Base-by-base conservation (phyloP, 352 stramenopile genomes). In the Globisporangium emineosum region DNA sequence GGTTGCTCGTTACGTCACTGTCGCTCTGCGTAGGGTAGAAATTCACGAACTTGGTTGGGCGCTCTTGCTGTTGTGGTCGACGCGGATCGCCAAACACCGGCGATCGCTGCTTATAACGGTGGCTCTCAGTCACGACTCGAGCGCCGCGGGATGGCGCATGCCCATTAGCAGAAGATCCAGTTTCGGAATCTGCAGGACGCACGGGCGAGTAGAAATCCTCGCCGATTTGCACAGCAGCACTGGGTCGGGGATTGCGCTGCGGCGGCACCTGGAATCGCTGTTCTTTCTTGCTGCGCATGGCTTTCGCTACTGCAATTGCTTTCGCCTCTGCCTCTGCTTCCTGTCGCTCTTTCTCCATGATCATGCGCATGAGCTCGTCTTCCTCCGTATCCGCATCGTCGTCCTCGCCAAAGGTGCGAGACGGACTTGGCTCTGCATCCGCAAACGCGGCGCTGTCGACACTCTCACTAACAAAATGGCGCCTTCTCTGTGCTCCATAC, bases 321-420 rank as follows among this genome's bases (percentile, higher is more conserved):
- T 42, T n/a, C 2, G 54, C 9, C 8, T 49, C 12, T 21, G 27
- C 53, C 7, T 68, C 58, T 25, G 35, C 55, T 45, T 79, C 72
- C 43, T 51, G 61, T 5, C 68, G 51, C 49, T 86, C 77, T 43
- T 63, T 62, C 61, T 79, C 66, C 37, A 65, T 66, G 29, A 81
- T 71, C 57, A 83, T 65, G 19, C 64, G 55, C 72, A 78, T 79
- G 21, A 81, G 70, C 10, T 71, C 72, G 57, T 79, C 77, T 29
- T 85, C 74, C 10, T 85, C 77, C 17, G 66, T 57, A 45, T 62
- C 57, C 17, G 27, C 53, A 27, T 33, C 51, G 19, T 40, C 54
- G 13, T 50, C 19, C 1, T 35, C 63, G 5, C 13, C 35, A 27
- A 49, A 55, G 47, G 37, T 30, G 9, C 37, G 53, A 15, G 53